Percentiles rank a stretch among this genome's conserved stretches.
These are phyloP conservation scores for Helenozyma rhizophorensis DNA, from an alignment of 805 yeast species.

Conservation along the genomic window DNA sequence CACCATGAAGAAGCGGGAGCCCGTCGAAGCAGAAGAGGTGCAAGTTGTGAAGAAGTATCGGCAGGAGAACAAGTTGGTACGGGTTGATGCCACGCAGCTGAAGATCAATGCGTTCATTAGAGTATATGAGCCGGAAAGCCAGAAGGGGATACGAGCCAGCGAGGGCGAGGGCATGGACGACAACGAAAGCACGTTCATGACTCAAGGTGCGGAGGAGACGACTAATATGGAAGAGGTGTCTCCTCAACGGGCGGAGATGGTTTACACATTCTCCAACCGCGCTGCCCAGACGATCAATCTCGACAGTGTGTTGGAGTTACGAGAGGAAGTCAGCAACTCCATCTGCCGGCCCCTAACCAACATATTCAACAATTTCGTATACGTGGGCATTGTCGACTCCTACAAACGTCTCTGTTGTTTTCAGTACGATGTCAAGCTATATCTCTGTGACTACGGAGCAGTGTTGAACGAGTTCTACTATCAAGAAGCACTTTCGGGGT, in stretches of 20 bases:
- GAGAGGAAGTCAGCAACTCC: slow-evolving; percentile 43
- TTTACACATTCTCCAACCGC: not conserved
- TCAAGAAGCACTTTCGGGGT: slow-evolving; percentile 73
- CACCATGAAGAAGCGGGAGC: slow-evolving; percentile 24
- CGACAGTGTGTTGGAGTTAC: slow-evolving; percentile 55
- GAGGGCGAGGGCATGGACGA: not conserved
- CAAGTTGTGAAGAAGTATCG: slow-evolving; percentile 28
- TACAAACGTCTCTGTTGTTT: slow-evolving; percentile 69
- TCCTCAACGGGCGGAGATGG: no score
- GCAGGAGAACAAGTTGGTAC: slow-evolving; percentile 62
- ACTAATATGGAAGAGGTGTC: not conserved
- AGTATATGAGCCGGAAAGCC: no score
- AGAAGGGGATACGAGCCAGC: no score
- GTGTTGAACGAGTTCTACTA: slow-evolving; percentile 68
- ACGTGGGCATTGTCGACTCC: slow-evolving; percentile 80
- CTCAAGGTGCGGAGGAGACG: not conserved
- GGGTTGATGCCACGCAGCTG: slow-evolving; percentile 67
- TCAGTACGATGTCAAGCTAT: slow-evolving; percentile 76
- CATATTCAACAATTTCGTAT: slow-evolving; percentile 64
- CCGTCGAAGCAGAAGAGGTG: slow-evolving; percentile 6
- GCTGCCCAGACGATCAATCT: slow-evolving; percentile 44
- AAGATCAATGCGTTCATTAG: slow-evolving; percentile 18
- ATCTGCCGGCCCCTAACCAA: slow-evolving; percentile 56
- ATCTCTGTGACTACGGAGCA: slow-evolving; percentile 75
- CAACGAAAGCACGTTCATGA: slow-evolving; percentile 1